Conservation (phyloP, 164 flowering plant genomes). For the Nelumbo lutea region DNA sequence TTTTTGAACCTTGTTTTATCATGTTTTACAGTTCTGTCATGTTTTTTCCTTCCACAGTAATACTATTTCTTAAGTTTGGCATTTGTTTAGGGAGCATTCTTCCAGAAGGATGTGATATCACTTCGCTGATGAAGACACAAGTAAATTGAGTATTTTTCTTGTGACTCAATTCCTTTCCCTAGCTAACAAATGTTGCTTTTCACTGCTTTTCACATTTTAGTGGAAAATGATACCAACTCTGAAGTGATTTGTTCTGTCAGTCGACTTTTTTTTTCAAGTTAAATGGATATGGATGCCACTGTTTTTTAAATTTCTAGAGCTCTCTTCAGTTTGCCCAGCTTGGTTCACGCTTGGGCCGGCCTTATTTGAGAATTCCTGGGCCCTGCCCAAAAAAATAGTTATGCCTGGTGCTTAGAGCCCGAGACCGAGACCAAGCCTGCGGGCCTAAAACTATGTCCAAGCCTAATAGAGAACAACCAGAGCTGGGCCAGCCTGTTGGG, state of each 20-base stretch:
- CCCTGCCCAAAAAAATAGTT: too few species aligned
- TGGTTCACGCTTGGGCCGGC: too few species aligned
- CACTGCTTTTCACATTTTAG: conserved; percentile 20
- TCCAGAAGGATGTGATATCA: conserved; percentile 69
- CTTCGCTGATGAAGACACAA: conserved; percentile 72
- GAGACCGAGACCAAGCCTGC: too few species aligned
- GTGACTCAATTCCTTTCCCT: conserved; percentile 2
- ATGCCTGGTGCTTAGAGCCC: too few species aligned
- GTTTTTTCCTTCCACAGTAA: neutral
- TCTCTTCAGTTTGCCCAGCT: neutral
- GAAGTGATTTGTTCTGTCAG: neutral
- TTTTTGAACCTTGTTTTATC: too few species aligned
- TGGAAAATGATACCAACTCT: conserved; percentile 33
- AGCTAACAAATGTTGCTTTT: neutral
- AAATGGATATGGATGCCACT: neutral
- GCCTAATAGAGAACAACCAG: too few species aligned
- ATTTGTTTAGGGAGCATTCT: conserved; percentile 57
- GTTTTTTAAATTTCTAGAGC: neutral
- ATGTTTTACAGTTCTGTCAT: neutral
- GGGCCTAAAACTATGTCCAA: too few species aligned
- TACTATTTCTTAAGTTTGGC: neutral
- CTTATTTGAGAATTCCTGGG: too few species aligned
- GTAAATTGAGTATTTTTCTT: conserved; percentile 8
- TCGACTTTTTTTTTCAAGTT: neutral
- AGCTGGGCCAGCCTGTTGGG: too few species aligned